Evolutionary conservation across 768 basidiomycete genomes (phyloP), one percentile per base, ranked within the genome.

Genomic region (Boletus rufocinnamomeus): DNA sequence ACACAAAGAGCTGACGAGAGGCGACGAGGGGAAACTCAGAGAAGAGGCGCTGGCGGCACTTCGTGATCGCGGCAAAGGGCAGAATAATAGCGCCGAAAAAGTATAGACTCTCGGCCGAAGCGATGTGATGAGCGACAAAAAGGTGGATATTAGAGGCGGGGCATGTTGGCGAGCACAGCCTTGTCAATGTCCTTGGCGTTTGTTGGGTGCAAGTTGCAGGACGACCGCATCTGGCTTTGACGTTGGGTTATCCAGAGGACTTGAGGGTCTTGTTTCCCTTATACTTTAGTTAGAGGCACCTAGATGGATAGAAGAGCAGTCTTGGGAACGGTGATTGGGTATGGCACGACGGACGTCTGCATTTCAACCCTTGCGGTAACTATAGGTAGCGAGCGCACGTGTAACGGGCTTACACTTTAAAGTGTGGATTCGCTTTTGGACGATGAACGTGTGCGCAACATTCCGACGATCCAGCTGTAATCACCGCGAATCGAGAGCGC

Each of bases 1-100:
- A 57, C 82, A 85, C 61, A 80, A 82, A 56, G 81, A 87, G 30
- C 72, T 90, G 38, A 82, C 78, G 35, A 72, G 86, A 38, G 79
- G 69, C 2, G 87, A 88, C 65, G 85, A 87, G 35, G 79, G 77
- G 19, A 66, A 72, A 54, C 72, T 84, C n/a, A 77, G 76, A 58
- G 76, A 77, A 37, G 71, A 77, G 52, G 79, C 77, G 14, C 69
- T 67, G 57, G 47, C 50, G 10, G 48, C 50, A 13, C 55, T 64
- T 41, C 28, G 28, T n/a, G 9, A 28, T 21, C 21, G 23, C 0
- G 44, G 9, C 13, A 34, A 52, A 52, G 35, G 28, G 34, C 13
- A 38, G 38, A n/a, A 14, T 10, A 10, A 46, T 19, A 6, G 7
- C 17, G 17, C 43, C 17, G 60, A 56, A 41, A 57, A 54, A 11